A percentile compares a stretch with the other conserved stretches of the same genome.
Conservation (phyloP, 805 yeast genomes). For the Lipomyces mesembrius region DNA sequence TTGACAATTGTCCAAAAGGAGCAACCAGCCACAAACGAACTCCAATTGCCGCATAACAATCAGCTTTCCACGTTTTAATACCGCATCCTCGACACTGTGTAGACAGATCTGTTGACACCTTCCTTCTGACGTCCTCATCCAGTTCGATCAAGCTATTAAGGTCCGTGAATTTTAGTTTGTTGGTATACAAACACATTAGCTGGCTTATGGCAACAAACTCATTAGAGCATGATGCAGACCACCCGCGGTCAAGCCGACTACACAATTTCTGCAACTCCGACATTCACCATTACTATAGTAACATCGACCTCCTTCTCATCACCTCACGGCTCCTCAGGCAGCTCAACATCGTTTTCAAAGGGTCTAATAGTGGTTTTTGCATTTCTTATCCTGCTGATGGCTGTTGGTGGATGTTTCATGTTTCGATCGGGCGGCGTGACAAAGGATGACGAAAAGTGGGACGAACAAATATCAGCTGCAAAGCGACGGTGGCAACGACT, state of each 20-base stretch:
- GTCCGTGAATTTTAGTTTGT: no score
- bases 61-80: neutral
- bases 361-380: slow-evolving; percentile 31
- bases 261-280: neutral
- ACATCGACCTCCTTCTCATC: slow-evolving; percentile 7
- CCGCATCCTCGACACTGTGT: neutral
- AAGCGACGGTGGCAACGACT: slow-evolving; percentile 6
- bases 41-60: neutral
- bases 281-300: slow-evolving; percentile 1
- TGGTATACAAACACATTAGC: neutral
- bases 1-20: no score
- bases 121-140: no score
- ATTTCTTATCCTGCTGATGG: slow-evolving; percentile 14
- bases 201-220: neutral
- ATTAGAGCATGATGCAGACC: neutral
- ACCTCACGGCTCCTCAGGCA: slow-evolving; percentile 2
- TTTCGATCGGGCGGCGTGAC: slow-evolving; percentile 8
- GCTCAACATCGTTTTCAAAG: slow-evolving; percentile 12
- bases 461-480: slow-evolving; percentile 18
- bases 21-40: neutral
- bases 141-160: no score
- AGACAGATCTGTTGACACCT: neutral
- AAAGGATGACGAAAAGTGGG: slow-evolving; percentile 18
- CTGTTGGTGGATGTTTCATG: slow-evolving; percentile 21
- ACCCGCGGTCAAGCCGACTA: neutral